Base-by-base conservation (phyloP, 805 yeast species). In the Phaffomyces opuntiae region DNA sequence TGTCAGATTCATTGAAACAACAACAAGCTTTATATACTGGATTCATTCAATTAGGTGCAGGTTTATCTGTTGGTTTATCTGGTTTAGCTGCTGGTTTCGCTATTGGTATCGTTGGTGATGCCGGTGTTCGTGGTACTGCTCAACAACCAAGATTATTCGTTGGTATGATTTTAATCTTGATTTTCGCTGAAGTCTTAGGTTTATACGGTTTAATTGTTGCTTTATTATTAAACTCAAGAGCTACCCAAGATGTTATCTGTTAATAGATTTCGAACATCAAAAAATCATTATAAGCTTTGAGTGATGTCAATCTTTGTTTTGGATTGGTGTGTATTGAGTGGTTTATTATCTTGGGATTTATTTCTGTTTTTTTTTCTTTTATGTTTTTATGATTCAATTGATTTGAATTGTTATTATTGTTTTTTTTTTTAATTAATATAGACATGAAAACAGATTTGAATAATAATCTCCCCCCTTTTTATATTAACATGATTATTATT, bases 81-180 rank as follows among this genome's bases (percentile, higher is more conserved):
- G 96, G 98, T 68, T 78, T 91, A 65, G 97, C 98, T 64, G 96
- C 97, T 54, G 99, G 99, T 59, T 91, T 88, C 64, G 97, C 99
- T 68, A 91, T 91, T 73, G 99, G 99, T 74, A 91, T 91, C 57
- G 99, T 91, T 57, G 99, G 99, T 69, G 99, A 91, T 68, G 97
- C 96, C 48, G 99, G 99, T 78, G 98, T 91, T 48, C 87, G 98
- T 77, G 96, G 96, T 71, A 83, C 90, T 56, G 93, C 96, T 53
- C 97, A 90, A 70, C 99, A 91, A 73, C 97, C 97, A 67, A 86
- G 96, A 77, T 79, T 91, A 64, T 91, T 91, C 70, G 98, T 91
- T 54, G 98, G 98, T 69, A 91, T 91, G 95, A 87, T 91, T 74
- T 81, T 91, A 74, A 91, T 91, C 68, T 85, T 91, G 72, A 91